Evolutionary conservation across 1,284 basidiomycete genomes (phyloP).

Genomic region (Cutaneotrichosporon cavernicola): DNA sequence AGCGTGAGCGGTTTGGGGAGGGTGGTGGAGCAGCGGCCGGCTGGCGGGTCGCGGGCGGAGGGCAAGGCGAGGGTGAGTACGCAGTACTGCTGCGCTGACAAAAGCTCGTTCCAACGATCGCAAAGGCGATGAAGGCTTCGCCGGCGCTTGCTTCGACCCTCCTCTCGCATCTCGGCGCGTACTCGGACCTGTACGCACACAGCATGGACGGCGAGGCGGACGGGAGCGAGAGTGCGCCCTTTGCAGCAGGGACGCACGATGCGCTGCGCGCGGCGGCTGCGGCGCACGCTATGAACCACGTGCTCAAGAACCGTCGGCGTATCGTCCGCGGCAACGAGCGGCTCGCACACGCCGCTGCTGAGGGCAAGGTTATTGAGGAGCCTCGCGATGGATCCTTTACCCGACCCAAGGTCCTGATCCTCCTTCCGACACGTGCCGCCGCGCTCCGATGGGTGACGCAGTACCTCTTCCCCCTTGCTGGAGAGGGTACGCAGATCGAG

Average conservation of each 20-base stretch:
- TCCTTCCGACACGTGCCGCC: conserved; percentile 87
- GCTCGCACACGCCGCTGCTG: conserved; percentile 62
- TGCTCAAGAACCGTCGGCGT: conserved; percentile 85
- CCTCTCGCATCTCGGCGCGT: conserved; percentile 56
- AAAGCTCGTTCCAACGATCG: conserved; percentile 61
- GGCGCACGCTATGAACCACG: conserved; percentile 78
- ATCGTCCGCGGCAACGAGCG: conserved; percentile 95
- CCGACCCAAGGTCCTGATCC: conserved; percentile 85
- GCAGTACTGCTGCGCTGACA: conserved; percentile 12
- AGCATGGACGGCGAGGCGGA: conserved; percentile 57
- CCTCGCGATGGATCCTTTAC: conserved; percentile 97
- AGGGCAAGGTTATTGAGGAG: conserved; percentile 57
- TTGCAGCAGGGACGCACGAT: conserved; percentile 39
- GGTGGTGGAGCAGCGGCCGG: conserved; percentile 59
- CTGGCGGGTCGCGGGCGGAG: conserved; percentile 40
- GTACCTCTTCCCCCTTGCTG: conserved; percentile 66
- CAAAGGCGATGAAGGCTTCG: conserved; percentile 42
- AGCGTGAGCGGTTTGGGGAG: conserved; percentile 56
- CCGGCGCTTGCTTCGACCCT: conserved; percentile 61
- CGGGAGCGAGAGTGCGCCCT: conserved; percentile 39
- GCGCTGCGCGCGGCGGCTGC: conserved; percentile 65
- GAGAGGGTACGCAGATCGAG: conserved; percentile 70
- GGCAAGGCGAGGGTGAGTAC: conserved; percentile 44
- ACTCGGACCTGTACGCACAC: conserved; percentile 73
- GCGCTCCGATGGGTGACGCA: conserved; percentile 72